Percentiles rank a stretch among this genome's conserved stretches.
These are phyloP conservation scores for Friedmanniomyces simplex DNA, from an alignment of 495 filamentous ascomycete genomes.

Conservation along the genomic window DNA sequence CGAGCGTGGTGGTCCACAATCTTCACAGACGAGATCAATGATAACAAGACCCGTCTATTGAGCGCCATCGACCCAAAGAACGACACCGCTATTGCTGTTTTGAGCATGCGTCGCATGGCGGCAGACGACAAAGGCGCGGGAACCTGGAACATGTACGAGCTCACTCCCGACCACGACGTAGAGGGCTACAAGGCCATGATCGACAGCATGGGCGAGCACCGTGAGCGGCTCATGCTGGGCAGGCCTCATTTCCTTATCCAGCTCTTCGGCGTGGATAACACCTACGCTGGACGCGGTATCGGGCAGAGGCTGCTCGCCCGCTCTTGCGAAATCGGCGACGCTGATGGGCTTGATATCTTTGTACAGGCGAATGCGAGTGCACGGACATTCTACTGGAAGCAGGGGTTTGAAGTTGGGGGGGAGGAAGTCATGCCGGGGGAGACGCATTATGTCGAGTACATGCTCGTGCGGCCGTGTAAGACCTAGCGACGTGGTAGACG, in stretches of 20 bases:
- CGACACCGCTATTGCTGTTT: neutral
- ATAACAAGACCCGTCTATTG: neutral
- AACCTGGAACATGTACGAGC: neutral
- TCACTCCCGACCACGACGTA: slow-evolving; percentile 7
- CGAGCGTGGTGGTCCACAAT: slow-evolving; percentile 1
- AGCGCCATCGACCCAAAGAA: neutral
- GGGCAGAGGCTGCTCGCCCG: neutral
- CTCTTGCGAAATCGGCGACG: slow-evolving; percentile 9
- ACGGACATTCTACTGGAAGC: neutral
- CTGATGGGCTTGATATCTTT: neutral
- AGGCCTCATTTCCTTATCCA: slow-evolving; percentile 3
- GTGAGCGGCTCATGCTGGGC: slow-evolving; percentile 4
- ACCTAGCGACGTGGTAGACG: too few relatives aligned
- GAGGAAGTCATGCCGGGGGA: slow-evolving; percentile 9
- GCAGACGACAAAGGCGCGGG: neutral
- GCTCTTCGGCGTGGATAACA: slow-evolving; percentile 10
- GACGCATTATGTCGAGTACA: slow-evolving; percentile 5
- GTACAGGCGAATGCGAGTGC: slow-evolving; percentile 12
- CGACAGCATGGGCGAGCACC: neutral
- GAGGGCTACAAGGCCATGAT: slow-evolving; percentile 9
- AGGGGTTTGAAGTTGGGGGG: slow-evolving; percentile 1
- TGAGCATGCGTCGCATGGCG: slow-evolving; percentile 7
- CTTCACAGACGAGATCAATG: slow-evolving; percentile 1
- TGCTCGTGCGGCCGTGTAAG: slow-evolving; percentile 5
- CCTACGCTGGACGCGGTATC: slow-evolving; percentile 1